These are phyloP conservation scores for Aegilops umbellulata DNA, from an alignment of 176 grass and related monocot genomes.

Conservation along the genomic window DNA sequence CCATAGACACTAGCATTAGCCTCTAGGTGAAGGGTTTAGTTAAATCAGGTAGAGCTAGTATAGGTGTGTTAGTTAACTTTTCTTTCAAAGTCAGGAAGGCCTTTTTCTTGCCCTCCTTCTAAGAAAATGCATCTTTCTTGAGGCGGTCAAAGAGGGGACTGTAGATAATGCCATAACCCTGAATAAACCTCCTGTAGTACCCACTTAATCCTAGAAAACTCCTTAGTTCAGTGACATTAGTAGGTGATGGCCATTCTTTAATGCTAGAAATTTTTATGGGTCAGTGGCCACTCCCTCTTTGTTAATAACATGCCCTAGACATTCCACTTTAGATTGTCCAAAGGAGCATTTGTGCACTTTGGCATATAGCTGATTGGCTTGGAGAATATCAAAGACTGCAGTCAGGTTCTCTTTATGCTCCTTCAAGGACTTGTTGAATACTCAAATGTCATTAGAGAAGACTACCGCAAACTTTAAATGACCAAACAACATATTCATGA, in stretches of 20 bases:
- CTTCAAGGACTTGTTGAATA: too few species aligned
- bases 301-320: not conserved
- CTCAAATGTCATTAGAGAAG: not conserved
- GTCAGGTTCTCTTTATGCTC: not conserved
- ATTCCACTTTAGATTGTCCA: not conserved
- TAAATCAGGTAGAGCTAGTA: too few species aligned
- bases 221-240: not conserved
- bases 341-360: not conserved
- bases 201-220: not conserved
- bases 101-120: too few species aligned
- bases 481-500: not conserved
- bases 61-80: too few species aligned
- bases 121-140: not conserved
- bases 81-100: too few species aligned
- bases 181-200: not conserved
- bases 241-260: not conserved
- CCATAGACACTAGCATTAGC: too few species aligned
- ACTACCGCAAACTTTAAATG: not conserved
- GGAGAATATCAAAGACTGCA: rapidly evolving
- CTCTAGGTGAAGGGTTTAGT: too few species aligned
- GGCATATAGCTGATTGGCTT: not conserved
- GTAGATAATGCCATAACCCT: not conserved
- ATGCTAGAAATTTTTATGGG: not conserved
- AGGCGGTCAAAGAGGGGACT: not conserved
- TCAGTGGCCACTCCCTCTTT: not conserved